Base-by-base conservation (phyloP, 2,329 filamentous ascomycete genomes). In the Hymenoscyphus occultus region DNA sequence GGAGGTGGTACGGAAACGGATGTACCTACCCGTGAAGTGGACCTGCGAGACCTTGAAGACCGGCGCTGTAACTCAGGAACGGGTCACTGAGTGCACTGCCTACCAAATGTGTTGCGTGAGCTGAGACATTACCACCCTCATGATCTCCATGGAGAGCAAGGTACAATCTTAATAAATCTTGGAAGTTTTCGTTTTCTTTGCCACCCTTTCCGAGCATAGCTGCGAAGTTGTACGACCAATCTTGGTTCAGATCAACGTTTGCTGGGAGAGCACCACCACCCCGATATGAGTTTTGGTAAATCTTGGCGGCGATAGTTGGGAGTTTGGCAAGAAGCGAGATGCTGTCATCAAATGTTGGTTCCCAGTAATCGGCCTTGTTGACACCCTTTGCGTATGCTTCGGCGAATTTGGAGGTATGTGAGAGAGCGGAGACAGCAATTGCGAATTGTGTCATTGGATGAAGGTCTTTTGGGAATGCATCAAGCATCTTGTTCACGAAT, bases 391-490 rank as follows among this genome's bases (percentile, higher is more conserved):
- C 94, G 78, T 99, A 99, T 22, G 90, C 90, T 80, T 93, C 93
- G 69, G 94, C 95, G 72, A 99, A 99, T 75, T 90, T 87, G 73
- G 92, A 97, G 72, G 93, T 93, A 78, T 97, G 92, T 81, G 96
- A 97, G 67, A 99, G 85, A n/a, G 95, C 91, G 19, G 93, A 94
- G 62, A 98, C 95, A 57, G 93, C 93, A 72, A 96, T 95, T 71
- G 94, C 90, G 73, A 99, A 94, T 78, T 98, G 94, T 12, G 95
- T 98, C 95, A 99, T 99, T 66, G 95, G 95, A 79, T 99, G 95
- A 64, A 98, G 87, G 76, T 94, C 90, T 71, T 81, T 89, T 69
- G 95, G 94, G 80, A 98, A 96, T 74, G 87, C 84, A 79, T 96
- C 92, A 66, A 98, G 88, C 86, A 98, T 89, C 79, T 92, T 89